phyloP scores from a whole-genome alignment of 1,284 basidiomycete species.

The Afroboletus lepidellus region DNA sequence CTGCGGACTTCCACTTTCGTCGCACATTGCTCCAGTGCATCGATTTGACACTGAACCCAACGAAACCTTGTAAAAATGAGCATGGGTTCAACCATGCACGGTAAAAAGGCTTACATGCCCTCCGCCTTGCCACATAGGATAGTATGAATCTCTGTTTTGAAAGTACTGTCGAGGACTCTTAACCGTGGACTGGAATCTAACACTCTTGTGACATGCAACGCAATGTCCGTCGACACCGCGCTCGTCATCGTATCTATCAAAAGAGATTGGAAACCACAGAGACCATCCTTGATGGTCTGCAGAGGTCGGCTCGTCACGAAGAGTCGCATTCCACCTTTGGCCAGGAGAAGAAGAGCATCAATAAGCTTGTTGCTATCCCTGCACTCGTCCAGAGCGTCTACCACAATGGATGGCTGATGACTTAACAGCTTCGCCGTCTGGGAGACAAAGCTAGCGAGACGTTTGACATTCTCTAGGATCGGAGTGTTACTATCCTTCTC shows the following conservation, averaged over 20 bases:
- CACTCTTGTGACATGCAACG: constrained; percentile 12
- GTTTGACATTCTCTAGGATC: not conserved
- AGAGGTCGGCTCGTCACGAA: constrained; percentile 14
- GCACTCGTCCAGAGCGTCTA: constrained; percentile 17
- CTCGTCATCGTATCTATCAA: constrained; percentile 6
- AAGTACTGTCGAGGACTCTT: not conserved
- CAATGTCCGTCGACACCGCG: constrained; percentile 7
- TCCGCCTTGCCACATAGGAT: constrained; percentile 7
- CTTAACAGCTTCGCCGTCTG: not conserved
- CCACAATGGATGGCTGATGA: constrained; percentile 4
- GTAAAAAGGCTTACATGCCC: constrained; percentile 7
- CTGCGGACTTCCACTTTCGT: constrained; percentile 5
- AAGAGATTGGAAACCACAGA: constrained; percentile 1
- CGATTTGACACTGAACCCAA: constrained; percentile 13
- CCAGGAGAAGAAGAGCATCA: not conserved
- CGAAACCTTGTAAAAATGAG: constrained; percentile 10
- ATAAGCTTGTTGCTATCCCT: not conserved
- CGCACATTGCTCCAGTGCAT: constrained; percentile 7
- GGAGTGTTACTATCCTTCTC: not conserved
- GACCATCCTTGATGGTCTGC: constrained; percentile 5
- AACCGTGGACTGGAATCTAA: constrained; percentile 11
- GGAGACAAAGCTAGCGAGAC: constrained; percentile 1
- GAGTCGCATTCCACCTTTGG: constrained; percentile 3
- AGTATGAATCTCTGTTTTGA: constrained; percentile 9
- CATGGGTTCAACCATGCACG: not conserved